Percentiles rank a stretch among this genome's conserved stretches.
Evolutionary conservation across 2,329 filamentous ascomycete species (phyloP).

Genomic region (Aphanocladium album): DNA sequence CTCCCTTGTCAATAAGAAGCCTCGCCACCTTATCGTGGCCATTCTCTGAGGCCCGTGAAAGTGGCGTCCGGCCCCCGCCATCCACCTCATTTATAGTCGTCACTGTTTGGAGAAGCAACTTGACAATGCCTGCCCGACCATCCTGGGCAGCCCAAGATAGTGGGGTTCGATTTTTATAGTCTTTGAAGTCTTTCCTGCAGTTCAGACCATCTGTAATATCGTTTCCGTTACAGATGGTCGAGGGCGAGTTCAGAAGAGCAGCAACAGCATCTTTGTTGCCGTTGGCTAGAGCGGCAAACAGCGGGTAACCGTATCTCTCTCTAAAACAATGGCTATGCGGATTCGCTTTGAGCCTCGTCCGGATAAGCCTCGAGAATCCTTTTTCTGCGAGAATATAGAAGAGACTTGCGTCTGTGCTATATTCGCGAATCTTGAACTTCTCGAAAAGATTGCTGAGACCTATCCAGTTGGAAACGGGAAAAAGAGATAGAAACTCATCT

Average conservation of each 20-base stretch:
- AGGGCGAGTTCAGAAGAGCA: slow-evolving; percentile 17
- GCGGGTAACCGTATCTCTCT: slow-evolving; percentile 28
- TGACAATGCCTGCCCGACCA: slow-evolving; percentile 18
- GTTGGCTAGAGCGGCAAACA: slow-evolving; percentile 32
- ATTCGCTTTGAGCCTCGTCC: slow-evolving; percentile 17
- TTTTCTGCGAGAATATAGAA: slow-evolving; percentile 33
- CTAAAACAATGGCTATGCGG: slow-evolving; percentile 19
- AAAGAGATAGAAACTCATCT: slow-evolving; percentile 26
- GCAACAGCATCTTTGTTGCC: slow-evolving; percentile 23
- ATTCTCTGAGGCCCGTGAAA: slow-evolving; percentile 18
- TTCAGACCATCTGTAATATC: slow-evolving; percentile 10
- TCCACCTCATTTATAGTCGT: slow-evolving; percentile 11
- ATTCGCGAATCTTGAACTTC: slow-evolving; percentile 20
- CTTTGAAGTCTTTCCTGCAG: not conserved
- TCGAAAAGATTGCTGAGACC: slow-evolving; percentile 26
- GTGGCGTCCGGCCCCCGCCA: slow-evolving; percentile 15
- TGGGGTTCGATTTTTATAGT: slow-evolving; percentile 10
- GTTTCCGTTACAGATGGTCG: slow-evolving; percentile 3
- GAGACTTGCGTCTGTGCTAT: slow-evolving; percentile 21
- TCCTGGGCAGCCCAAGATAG: slow-evolving; percentile 23
- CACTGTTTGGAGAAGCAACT: slow-evolving; percentile 11
- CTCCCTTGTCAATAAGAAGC: slow-evolving; percentile 11
- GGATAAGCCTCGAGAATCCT: slow-evolving; percentile 24
- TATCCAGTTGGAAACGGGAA: slow-evolving; percentile 26
- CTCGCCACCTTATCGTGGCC: slow-evolving; percentile 16